Evolutionary conservation across 139 green algal genomes (phyloP).

Genomic region (Chlamydomonas sp.): DNA sequence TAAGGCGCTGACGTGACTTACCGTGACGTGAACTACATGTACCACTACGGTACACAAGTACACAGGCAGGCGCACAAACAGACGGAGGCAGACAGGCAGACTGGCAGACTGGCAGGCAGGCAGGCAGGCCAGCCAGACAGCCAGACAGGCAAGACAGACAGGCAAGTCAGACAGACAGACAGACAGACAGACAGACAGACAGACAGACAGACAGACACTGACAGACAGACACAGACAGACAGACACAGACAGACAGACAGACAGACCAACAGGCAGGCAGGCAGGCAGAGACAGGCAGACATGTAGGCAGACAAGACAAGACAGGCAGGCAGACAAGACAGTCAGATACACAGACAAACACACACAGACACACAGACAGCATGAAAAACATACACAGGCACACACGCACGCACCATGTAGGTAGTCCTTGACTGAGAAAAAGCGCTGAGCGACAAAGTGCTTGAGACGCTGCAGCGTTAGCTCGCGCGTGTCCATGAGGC

Average conservation of each 20-base stretch:
- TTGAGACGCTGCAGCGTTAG: slow-evolving; percentile 65
- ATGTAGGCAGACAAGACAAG: too few relatives aligned
- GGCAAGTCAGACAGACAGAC: too few relatives aligned
- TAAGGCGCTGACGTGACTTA: background rate
- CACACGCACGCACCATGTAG: background rate
- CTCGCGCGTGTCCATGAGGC: slow-evolving; percentile 62
- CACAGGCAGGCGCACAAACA: too few relatives aligned
- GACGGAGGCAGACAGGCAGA: too few relatives aligned
- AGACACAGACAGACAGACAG: background rate
- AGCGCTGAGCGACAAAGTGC: slow-evolving; percentile 32
- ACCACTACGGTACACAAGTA: too few relatives aligned
- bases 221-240: background rate
- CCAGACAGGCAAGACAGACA: background rate
- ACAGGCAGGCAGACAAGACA: too few relatives aligned
- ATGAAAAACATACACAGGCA: background rate
- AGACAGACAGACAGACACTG: background rate
- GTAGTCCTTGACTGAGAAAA: slow-evolving; percentile 59
- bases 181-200: background rate
- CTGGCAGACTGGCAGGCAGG: too few relatives aligned
- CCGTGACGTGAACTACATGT: too few relatives aligned
- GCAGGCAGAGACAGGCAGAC: too few relatives aligned
- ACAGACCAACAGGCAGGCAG: too few relatives aligned
- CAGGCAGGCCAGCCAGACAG: too few relatives aligned
- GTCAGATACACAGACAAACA: too few relatives aligned
- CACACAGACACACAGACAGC: background rate